Evolutionary conservation across 805 yeast genomes (phyloP).

Genomic region (Citeromyces matritensis): DNA sequence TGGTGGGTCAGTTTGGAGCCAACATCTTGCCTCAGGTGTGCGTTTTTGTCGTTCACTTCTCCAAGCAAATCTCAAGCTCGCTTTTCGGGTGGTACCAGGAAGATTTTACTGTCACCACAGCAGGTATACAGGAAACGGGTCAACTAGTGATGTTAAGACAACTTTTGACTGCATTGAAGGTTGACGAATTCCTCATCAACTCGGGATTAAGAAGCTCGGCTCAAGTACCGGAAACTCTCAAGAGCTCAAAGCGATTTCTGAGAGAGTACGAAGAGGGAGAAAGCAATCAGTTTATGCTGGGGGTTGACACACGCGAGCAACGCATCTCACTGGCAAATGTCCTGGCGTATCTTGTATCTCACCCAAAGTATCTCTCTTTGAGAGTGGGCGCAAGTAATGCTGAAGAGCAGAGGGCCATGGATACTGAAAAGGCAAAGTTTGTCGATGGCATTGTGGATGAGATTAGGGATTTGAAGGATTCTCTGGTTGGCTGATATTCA

Average conservation of each 20-base stretch:
- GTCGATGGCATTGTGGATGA: constrained; percentile 31
- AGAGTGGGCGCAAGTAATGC: constrained; percentile 45
- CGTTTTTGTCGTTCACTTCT: constrained; percentile 45
- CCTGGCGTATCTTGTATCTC: constrained; percentile 62
- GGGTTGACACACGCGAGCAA: constrained; percentile 44
- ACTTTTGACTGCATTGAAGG: constrained; percentile 36
- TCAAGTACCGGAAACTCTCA: background rate
- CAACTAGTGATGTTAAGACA: constrained; percentile 55
- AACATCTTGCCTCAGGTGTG: constrained; percentile 50
- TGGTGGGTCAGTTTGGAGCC: constrained; percentile 49
- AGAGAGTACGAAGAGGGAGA: background rate
- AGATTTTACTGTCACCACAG: constrained; percentile 29
- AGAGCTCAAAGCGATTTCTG: background rate
- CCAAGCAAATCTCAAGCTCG: constrained; percentile 49
- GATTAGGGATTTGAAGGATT: constrained; percentile 35
- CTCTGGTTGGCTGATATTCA: constrained; percentile 8
- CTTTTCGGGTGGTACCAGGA: constrained; percentile 56
- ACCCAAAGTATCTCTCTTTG: constrained; percentile 71
- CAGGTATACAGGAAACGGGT: constrained; percentile 44
- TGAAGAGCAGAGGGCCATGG: constrained; percentile 49
- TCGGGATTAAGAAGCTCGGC: constrained; percentile 1
- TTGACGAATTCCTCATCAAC: constrained; percentile 24
- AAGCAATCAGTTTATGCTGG: constrained; percentile 25
- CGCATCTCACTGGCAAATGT: constrained; percentile 45
- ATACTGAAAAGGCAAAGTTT: constrained; percentile 22